Conservation (phyloP, 2,329 filamentous ascomycete genomes). For the Aspergillus fischeri region DNA sequence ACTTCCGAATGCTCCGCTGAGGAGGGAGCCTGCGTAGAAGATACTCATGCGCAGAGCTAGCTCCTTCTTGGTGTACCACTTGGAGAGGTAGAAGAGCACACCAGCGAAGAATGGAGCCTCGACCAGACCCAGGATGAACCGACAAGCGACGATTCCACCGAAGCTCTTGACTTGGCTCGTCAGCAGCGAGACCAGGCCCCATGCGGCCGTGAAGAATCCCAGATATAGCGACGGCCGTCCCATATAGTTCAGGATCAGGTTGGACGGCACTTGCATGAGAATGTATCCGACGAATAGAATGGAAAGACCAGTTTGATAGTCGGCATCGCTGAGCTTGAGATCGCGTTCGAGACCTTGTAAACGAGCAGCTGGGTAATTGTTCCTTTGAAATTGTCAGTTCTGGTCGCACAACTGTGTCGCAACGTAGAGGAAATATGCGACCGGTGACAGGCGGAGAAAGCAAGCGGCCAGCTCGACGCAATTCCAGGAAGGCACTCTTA, state of each 20-base stretch:
- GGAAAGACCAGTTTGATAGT: conserved; percentile 42
- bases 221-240: conserved; percentile 42
- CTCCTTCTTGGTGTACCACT: conserved; percentile 53
- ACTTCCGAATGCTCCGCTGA: conserved; percentile 51
- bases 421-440: not conserved
- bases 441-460: not conserved
- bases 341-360: conserved; percentile 41
- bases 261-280: conserved; percentile 46
- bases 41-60: conserved; percentile 49
- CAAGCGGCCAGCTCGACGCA: not conserved
- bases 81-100: conserved; percentile 46
- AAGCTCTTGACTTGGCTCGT: conserved; percentile 43
- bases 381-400: conserved; percentile 20
- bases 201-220: conserved; percentile 43
- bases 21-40: conserved; percentile 49
- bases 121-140: conserved; percentile 43
- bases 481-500: conserved; percentile 10
- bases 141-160: conserved; percentile 41
- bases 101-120: conserved; percentile 48
- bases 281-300: conserved; percentile 45
- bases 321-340: conserved; percentile 28
- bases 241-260: conserved; percentile 40
- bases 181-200: conserved; percentile 44
- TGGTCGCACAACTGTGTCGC: not conserved
- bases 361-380: conserved; percentile 46